Conservation (phyloP, 352 stramenopile genomes). For the Phytophthora pini region DNA sequence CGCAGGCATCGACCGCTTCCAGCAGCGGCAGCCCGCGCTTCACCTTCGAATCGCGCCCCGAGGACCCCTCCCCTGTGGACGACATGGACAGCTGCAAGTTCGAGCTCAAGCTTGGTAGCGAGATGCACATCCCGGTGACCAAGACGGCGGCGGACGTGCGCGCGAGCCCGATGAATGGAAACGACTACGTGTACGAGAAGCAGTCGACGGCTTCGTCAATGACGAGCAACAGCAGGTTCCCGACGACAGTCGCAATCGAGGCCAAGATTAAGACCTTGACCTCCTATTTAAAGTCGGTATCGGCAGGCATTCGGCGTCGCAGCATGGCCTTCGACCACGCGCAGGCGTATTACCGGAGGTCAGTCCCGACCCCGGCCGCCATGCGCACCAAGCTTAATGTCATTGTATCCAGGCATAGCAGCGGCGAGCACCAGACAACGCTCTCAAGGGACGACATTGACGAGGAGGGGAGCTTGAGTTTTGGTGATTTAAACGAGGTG, state of each 20-base stretch:
- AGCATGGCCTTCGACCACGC: constrained; percentile 44
- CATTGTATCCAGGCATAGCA: constrained; percentile 52
- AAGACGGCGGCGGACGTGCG: constrained; percentile 37
- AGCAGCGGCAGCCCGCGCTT: constrained; percentile 23
- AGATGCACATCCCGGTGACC: constrained; percentile 32
- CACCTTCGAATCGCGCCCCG: constrained; percentile 23
- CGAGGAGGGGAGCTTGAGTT: constrained; percentile 39
- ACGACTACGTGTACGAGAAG: constrained; percentile 35
- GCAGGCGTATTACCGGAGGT: constrained; percentile 54
- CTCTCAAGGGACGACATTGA: constrained; percentile 57
- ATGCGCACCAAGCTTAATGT: constrained; percentile 55
- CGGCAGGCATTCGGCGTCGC: constrained; percentile 41
- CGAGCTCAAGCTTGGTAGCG: constrained; percentile 49
- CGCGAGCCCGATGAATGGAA: constrained; percentile 26
- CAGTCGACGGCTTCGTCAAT: constrained; percentile 23
- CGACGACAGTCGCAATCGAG: constrained; percentile 29
- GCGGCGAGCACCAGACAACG: constrained; percentile 49
- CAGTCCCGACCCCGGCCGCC: constrained; percentile 39
- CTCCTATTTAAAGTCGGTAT: constrained; percentile 56
- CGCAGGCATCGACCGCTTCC: constrained; percentile 12
- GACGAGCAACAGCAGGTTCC: constrained; percentile 16
- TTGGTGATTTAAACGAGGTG: constrained; percentile 49
- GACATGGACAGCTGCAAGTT: constrained; percentile 40
- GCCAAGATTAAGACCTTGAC: constrained; percentile 51
- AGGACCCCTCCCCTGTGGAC: constrained; percentile 33